phyloP scores from a whole-genome alignment of 495 filamentous ascomycete genomes.

The Bacidia gigantensis region DNA sequence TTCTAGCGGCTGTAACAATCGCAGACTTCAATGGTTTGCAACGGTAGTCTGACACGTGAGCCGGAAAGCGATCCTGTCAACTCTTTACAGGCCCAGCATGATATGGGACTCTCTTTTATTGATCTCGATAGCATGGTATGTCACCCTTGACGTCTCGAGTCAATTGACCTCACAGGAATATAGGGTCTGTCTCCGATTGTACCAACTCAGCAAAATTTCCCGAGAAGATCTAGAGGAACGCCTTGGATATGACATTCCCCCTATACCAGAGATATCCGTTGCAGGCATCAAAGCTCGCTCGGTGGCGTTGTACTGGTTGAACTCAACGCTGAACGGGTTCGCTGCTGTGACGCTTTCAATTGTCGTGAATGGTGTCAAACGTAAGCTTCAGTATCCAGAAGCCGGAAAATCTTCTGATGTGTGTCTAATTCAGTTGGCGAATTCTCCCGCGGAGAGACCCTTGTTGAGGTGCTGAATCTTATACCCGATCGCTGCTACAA shows the following conservation, averaged over 20 bases:
- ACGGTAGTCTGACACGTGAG: too few relatives aligned
- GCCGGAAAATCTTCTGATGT: background rate
- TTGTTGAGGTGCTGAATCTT: constrained; percentile 74
- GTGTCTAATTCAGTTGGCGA: constrained; percentile 55
- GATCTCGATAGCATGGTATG: constrained; percentile 1
- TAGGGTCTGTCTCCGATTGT: constrained; percentile 69
- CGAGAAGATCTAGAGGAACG: constrained; percentile 81
- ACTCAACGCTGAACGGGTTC: constrained; percentile 59
- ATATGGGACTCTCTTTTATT: constrained; percentile 4
- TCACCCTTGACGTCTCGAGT: background rate
- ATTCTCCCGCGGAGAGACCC: constrained; percentile 69
- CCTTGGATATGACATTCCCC: constrained; percentile 83
- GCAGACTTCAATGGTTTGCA: too few relatives aligned
- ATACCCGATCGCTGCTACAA: constrained; percentile 81
- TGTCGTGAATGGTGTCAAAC: constrained; percentile 82
- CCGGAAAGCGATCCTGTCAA: too few relatives aligned
- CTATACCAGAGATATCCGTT: constrained; percentile 79
- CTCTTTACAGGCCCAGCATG: constrained; percentile 1
- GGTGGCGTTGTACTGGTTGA: constrained; percentile 76
- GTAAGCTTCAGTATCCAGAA: constrained; percentile 32
- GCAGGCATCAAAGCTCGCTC: constrained; percentile 77
- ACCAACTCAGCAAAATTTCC: constrained; percentile 49
- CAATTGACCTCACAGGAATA: background rate
- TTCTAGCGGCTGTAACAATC: too few relatives aligned
- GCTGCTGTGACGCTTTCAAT: constrained; percentile 79